These are phyloP conservation scores for Juncus effusus DNA, from an alignment of 176 grass and related monocot genomes.

Conservation along the genomic window DNA sequence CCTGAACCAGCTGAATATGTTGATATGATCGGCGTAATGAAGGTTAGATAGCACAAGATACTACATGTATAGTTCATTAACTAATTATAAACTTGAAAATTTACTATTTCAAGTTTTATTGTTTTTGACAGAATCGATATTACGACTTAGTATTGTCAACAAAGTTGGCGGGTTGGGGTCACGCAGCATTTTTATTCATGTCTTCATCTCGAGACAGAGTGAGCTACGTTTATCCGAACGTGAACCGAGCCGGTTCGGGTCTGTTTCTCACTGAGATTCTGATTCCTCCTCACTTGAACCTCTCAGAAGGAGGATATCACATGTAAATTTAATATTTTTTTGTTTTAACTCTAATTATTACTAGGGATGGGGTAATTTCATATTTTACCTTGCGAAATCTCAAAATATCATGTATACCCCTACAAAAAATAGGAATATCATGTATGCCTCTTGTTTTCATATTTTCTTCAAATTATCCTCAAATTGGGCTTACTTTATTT, in stretches of 20 bases:
- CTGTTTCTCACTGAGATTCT: conserved; percentile 73
- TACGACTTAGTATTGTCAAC: conserved; percentile 84
- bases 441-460: too few species aligned
- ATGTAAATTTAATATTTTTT: conserved; percentile 44
- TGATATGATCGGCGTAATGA: conserved; percentile 74
- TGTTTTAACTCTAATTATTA: too few species aligned
- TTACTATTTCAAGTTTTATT: background rate
- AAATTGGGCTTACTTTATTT: too few species aligned
- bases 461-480: too few species aligned
- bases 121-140: conserved; percentile 54
- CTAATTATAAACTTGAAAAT: background rate
- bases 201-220: conserved; percentile 72
- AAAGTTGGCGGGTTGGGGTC: conserved; percentile 58
- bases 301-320: conserved; percentile 63
- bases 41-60: conserved; percentile 36
- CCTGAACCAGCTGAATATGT: conserved; percentile 75
- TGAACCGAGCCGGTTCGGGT: conserved; percentile 65
- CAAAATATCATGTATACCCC: too few species aligned
- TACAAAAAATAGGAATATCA: too few species aligned
- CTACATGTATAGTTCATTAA: background rate
- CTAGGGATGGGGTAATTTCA: too few species aligned
- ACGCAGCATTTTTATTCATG: conserved; percentile 92
- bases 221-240: conserved; percentile 82
- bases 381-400: too few species aligned
- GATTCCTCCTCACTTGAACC: conserved; percentile 44